These are phyloP conservation scores for Glycyrrhiza uralensis DNA, from an alignment of 306 rosid species.

Conservation along the genomic window DNA sequence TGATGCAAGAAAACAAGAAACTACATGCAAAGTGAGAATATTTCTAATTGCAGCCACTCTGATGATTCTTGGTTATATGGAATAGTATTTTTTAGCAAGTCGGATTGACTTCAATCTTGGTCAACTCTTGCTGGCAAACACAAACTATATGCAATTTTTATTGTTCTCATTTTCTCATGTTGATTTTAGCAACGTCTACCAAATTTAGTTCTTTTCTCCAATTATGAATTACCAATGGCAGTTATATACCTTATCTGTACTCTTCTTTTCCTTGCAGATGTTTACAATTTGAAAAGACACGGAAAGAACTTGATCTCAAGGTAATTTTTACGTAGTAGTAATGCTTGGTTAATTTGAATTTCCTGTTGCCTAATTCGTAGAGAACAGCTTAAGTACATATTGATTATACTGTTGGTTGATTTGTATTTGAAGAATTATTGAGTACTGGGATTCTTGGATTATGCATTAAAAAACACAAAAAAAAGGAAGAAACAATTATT, in stretches of 20 bases:
- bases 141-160: not conserved
- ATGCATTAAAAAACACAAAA: not conserved
- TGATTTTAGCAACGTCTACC: not conserved
- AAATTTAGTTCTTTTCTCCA: not conserved
- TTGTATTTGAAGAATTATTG: not conserved
- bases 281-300: slow-evolving; percentile 46
- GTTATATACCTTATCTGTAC: slow-evolving; percentile 8
- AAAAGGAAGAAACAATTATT: not conserved
- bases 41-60: not conserved
- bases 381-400: not conserved
- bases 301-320: slow-evolving; percentile 57
- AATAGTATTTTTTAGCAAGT: slow-evolving; percentile 1
- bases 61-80: not conserved
- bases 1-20: slow-evolving; percentile 59
- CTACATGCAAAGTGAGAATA: slow-evolving; percentile 63
- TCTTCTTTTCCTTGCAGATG: slow-evolving; percentile 47
- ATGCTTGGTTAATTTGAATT: slow-evolving; percentile 21
- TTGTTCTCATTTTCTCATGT: not conserved
- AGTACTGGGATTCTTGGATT: not conserved
- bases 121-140: slow-evolving; percentile 3
- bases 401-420: not conserved
- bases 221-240: slow-evolving; percentile 11
- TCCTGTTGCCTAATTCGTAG: slow-evolving; percentile 1
- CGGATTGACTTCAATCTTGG: not conserved
- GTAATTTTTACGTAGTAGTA: slow-evolving; percentile 35